Evolutionary conservation across 345 rosid species (phyloP).

Genomic region (Brassica cretica): DNA sequence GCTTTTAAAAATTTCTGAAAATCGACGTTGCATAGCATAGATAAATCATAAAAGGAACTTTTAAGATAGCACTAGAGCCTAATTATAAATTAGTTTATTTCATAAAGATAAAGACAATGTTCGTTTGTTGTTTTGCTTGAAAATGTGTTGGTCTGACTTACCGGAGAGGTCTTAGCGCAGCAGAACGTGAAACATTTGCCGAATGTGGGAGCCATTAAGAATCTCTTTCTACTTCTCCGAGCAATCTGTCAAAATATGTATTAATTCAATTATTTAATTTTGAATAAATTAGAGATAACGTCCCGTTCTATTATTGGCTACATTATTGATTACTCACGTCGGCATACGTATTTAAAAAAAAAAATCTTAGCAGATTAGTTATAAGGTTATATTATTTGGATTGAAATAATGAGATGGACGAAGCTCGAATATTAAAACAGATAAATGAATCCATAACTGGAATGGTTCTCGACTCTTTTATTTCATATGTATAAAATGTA

Average conservation of each 20-base stretch:
- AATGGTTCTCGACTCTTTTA: conserved; percentile 23
- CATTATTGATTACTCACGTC: conserved; percentile 24
- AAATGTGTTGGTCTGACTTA: background rate
- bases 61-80: background rate
- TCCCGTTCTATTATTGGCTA: background rate
- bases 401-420: background rate
- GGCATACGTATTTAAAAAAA: background rate
- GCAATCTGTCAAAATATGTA: conserved; percentile 10
- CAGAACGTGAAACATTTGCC: conserved; percentile 37
- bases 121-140: background rate
- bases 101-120: background rate
- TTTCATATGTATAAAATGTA: background rate
- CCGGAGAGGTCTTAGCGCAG: conserved; percentile 38
- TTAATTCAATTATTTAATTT: background rate
- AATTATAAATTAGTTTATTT: background rate
- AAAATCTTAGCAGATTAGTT: background rate
- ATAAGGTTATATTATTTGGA: background rate
- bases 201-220: conserved; percentile 36
- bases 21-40: background rate
- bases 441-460: background rate
- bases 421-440: conserved; percentile 16
- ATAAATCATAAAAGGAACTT: background rate
- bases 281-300: background rate
- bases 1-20: background rate
- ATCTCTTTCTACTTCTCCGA: conserved; percentile 8